Base-by-base conservation (phyloP, 768 basidiomycete genomes). In the Boletus tomentosulus region DNA sequence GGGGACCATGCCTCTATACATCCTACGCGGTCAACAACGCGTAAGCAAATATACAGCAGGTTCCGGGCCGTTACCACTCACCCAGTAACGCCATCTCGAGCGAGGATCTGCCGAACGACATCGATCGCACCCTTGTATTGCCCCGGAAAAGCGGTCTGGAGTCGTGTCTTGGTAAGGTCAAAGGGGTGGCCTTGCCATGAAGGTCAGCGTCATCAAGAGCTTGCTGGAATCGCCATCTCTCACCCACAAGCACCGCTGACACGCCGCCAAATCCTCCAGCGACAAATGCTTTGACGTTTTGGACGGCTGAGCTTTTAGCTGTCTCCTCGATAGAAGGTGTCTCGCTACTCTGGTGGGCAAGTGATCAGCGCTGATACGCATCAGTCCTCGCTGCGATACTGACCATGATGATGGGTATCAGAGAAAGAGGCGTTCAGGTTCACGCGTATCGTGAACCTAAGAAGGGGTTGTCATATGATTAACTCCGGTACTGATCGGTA, bases 261-360 rank as follows among this genome's bases (percentile, higher is more conserved):
- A 86, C 76, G 59, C 97, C 97, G 56, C 97, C 97, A 61, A 90
- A 87, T 37, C 97, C 97, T 60, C 97, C 97, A 31, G 93, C 84
- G 50, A 96, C 77, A 74, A 99, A 98, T 4, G 92, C 84, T 73
- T 97, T 98, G 58, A 80, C 61, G 28, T 76, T 75, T 57, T 74
- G 76, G 5, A 60, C 59, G 34, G 67, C 66, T n/a, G 73, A 62
- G 24, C 30, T 69, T 47, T 53, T 70, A n/a, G 51, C 24, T 22
- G 52, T 53, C 43, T 59, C 58, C 56, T 66, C 58, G 34, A 46
- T 48, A 35, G 54, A 50, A 33, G 58, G 57, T 50, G 58, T 51
- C 27, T 71, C 67, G 15, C 48, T 66, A 47, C 60, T 69, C 69
- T 69, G 50, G 28, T 8, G 9, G 39, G 19, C 35, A 8, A 49